Percentiles rank a stretch among this genome's conserved stretches.
Evolutionary conservation across 1,284 basidiomycete species (phyloP).

Genomic region (Thecaphora frezii): DNA sequence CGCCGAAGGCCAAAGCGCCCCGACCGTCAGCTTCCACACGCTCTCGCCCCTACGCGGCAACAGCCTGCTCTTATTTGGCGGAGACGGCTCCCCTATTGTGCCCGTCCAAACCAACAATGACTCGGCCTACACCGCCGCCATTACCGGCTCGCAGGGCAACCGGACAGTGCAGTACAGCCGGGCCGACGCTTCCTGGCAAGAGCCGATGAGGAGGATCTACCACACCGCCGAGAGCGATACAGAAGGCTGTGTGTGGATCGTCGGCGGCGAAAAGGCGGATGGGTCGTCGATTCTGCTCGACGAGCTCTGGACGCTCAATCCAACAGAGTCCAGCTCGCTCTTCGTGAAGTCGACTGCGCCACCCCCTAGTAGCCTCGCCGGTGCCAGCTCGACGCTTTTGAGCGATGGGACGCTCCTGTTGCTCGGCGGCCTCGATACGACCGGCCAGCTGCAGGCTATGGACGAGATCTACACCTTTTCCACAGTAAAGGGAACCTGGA

Average conservation of each 20-base stretch:
- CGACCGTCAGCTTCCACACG: slow-evolving; percentile 43
- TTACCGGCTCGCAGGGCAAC: slow-evolving; percentile 14
- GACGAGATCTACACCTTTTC: slow-evolving; percentile 33
- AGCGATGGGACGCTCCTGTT: slow-evolving; percentile 46
- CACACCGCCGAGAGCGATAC: slow-evolving; percentile 39
- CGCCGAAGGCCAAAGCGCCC: slow-evolving; percentile 7
- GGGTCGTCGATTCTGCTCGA: slow-evolving; percentile 36
- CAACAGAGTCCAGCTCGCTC: slow-evolving; percentile 2
- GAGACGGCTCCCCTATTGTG: slow-evolving; percentile 23
- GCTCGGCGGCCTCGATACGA: slow-evolving; percentile 38
- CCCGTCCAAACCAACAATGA: slow-evolving; percentile 45
- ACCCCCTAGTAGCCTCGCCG: slow-evolving; percentile 31
- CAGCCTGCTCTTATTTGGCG: slow-evolving; percentile 45
- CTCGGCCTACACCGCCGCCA: slow-evolving; percentile 37
- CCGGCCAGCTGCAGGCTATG: slow-evolving; percentile 37
- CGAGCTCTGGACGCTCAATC: slow-evolving; percentile 32
- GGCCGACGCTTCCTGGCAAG: slow-evolving; percentile 27
- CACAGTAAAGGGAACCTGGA: slow-evolving; percentile 21
- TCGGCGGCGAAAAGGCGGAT: slow-evolving; percentile 48
- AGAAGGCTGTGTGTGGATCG: slow-evolving; percentile 32
- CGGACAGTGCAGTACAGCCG: slow-evolving; percentile 12
- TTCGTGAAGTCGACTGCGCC: slow-evolving; percentile 13
- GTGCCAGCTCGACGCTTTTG: slow-evolving; percentile 41
- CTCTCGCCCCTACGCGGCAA: slow-evolving; percentile 38
- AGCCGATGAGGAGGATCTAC: slow-evolving; percentile 46